Percentiles rank a stretch among this genome's conserved stretches.
Conservation (phyloP, 768 basidiomycete species). For the Leccinum incarnatum region DNA sequence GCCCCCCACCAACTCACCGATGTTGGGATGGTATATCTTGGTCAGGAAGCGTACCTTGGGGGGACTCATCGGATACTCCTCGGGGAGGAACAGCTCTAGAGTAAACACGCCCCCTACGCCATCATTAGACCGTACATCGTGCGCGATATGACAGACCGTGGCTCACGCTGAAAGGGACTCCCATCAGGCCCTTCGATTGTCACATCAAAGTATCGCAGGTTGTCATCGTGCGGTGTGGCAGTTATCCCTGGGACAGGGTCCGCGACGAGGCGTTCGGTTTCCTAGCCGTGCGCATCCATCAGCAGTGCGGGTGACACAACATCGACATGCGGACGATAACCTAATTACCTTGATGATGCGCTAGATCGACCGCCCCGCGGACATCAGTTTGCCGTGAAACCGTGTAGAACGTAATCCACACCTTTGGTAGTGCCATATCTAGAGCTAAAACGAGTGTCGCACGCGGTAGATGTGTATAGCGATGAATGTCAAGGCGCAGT, state of each 20-base stretch:
- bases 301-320: slow-evolving; percentile 22
- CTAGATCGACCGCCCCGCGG: slow-evolving; percentile 27
- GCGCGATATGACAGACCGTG: background rate
- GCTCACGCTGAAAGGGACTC: slow-evolving; percentile 86
- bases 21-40: slow-evolving; percentile 99
- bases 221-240: slow-evolving; percentile 95
- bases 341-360: slow-evolving; percentile 52
- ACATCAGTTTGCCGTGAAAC: slow-evolving; percentile 1
- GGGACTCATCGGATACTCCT: slow-evolving; percentile 99
- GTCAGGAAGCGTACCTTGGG: slow-evolving; percentile 98
- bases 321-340: slow-evolving; percentile 3
- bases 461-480: slow-evolving; percentile 13
- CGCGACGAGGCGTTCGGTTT: slow-evolving; percentile 93
- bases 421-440: slow-evolving; percentile 39
- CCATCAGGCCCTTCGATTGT: slow-evolving; percentile 93
- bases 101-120: slow-evolving; percentile 82
- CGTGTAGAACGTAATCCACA: slow-evolving; percentile 5
- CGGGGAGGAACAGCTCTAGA: slow-evolving; percentile 96
- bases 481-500: slow-evolving; percentile 6
- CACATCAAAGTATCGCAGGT: slow-evolving; percentile 97
- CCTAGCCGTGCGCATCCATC: slow-evolving; percentile 48
- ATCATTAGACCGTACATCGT: slow-evolving; percentile 7
- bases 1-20: slow-evolving; percentile 59
- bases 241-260: slow-evolving; percentile 98
- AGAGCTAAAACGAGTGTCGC: slow-evolving; percentile 14